Base-by-base conservation (phyloP, 2,329 filamentous ascomycete genomes). In the Paecilomyces variotii region DNA sequence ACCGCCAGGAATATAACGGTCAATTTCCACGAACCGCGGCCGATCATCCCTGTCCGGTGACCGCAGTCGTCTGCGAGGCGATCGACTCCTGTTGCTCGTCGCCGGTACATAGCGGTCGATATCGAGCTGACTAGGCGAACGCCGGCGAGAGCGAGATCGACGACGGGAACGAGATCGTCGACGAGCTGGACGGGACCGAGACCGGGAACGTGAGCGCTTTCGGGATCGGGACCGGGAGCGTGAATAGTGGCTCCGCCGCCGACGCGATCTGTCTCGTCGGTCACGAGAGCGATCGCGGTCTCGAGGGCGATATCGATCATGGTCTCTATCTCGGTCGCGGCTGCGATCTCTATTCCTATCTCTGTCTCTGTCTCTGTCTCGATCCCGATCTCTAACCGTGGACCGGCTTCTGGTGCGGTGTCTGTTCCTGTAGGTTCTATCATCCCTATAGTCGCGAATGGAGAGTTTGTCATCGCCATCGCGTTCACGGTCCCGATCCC, bases 71-170 rank as follows among this genome's bases (percentile, higher is more conserved):
- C 74, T 72, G 55, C 74, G 70, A 14, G 75, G 75, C 26, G 74
- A 76, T 34, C 72, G 69, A 61, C 74, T 77, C 39, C 74, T 70
- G 49, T 69, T 69, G 59, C 74, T 76, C 7, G 72, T 76, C 11
- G 70, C 57, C 6, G 75, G 75, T 1, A 77, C 72, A 58, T 77
- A 77, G n/a, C 75, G 73, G 62, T 77, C 75, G 58, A 77, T 77
- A 57, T 76, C 75, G 32, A 73, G 67, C 56, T 68, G 62, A 55
- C 67, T 68, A 14, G 68, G 71, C 2, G 71, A 70, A 32, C 64
- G 64, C 26, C 69, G 65, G 45, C 67, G 64, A 35, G 63, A 64
- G 26, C 65, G 64, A 7, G 70, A 71, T 19, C 65, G 64, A 53
- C 67, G 68, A 25, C 70, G 70, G 49, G 72, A 74, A 24, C 66